Evolutionary conservation across 352 stramenopile species (phyloP), one percentile per base, ranked within the genome.

Genomic region (Pythium diclinum): DNA sequence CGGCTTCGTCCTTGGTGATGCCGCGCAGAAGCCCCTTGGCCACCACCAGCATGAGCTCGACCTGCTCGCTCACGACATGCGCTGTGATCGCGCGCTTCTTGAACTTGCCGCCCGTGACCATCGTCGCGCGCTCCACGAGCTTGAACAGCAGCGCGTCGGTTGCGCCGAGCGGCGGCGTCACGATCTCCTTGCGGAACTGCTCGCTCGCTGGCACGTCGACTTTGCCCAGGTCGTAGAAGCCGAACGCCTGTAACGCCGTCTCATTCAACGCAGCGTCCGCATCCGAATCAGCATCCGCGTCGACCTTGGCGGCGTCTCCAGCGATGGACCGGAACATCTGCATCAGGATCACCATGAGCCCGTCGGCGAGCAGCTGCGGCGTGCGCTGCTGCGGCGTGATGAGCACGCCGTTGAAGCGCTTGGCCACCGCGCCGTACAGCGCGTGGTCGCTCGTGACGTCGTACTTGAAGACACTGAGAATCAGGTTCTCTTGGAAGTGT

Each of bases 381-480:
- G 62, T 59, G n/a, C 77, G 69, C 21, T 69, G 57, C 52, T 74
- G 66, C 1, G 81, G 81, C 23, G 79, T 82, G 56, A 88, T 80
- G 21, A 88, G 76, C 36, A 88, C 81, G 63, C 81, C 81, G 46
- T 73, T 66, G 46, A 89, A 83, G 46, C 78, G 72, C 67, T 83
- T 87, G 9, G 79, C 77, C 23, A 89, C 70, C 21, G 74, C 78
- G 3, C 75, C 74, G 69, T 86, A 88, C 55, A 88, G 69, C 21
- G 65, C 61, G 61, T 87, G 73, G 59, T 87, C 77, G 30, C 61
- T 77, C 19, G 62, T 73, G 73, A 56, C 23, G 72, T 86, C 86
- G 72, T 86, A 87, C 67, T 90, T 88, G 71, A 90, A 48, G n/a
- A 87, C 52, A 30, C 75, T 89, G 0, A 88, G 69, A 25, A 89